Evolutionary conservation across 2,329 filamentous ascomycete species (phyloP).

Genomic region (Fusarium nurragi): DNA sequence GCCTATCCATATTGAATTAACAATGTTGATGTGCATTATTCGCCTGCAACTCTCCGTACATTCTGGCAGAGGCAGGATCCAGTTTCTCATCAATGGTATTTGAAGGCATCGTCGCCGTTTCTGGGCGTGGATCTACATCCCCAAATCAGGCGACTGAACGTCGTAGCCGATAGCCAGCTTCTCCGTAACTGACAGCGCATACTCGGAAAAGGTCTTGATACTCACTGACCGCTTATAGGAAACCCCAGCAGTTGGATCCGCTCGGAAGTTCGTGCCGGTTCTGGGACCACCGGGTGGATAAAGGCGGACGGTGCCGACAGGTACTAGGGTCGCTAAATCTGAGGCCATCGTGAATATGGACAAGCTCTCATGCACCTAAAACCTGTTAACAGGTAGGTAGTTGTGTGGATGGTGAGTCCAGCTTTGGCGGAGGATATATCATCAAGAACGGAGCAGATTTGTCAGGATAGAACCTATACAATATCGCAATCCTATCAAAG

Average conservation of each 20-base stretch:
- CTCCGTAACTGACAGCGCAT: neutral
- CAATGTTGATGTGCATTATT: neutral
- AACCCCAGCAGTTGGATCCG: conserved; percentile 4
- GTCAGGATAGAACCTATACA: too few species aligned
- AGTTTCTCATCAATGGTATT: neutral
- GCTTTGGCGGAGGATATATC: neutral
- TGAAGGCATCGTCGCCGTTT: neutral
- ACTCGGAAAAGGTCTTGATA: neutral
- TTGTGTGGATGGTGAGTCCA: neutral
- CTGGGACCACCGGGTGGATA: conserved; percentile 27
- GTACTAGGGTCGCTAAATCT: conserved; percentile 32
- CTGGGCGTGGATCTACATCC: neutral
- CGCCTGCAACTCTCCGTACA: too few species aligned
- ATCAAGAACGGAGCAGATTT: neutral
- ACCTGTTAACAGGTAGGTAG: neutral
- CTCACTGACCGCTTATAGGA: neutral
- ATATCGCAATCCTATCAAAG: neutral
- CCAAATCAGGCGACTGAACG: neutral
- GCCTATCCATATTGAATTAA: neutral
- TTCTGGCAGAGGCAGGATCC: neutral
- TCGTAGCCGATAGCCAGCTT: neutral
- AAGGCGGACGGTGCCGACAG: conserved; percentile 14
- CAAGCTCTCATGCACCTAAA: conserved; percentile 17
- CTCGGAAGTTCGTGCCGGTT: conserved; percentile 11
- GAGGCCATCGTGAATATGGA: conserved; percentile 32